These are phyloP conservation scores for Populus hybrid DNA, from an alignment of 441 rosid species.

Conservation along the genomic window DNA sequence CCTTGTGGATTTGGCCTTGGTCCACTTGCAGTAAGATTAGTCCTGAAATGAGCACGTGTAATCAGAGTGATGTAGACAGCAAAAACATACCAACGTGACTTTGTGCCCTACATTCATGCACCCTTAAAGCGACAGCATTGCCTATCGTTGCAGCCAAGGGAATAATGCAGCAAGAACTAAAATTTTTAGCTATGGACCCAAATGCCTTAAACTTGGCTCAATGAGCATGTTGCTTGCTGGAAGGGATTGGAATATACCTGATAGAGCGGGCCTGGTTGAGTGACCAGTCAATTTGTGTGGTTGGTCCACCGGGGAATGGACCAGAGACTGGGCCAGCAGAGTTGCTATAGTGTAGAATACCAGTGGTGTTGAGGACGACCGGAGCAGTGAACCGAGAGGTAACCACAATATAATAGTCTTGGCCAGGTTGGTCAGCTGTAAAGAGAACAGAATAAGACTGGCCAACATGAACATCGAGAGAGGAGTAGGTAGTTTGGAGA, in stretches of 20 bases:
- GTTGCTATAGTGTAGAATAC: conserved; percentile 66
- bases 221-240: neutral
- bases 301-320: conserved; percentile 75
- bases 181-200: neutral
- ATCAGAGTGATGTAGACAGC: neutral
- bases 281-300: conserved; percentile 79
- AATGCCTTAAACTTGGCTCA: neutral
- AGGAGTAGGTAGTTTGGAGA: conserved; percentile 63
- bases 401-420: conserved; percentile 79
- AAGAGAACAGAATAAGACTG: conserved; percentile 78
- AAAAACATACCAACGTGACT: neutral
- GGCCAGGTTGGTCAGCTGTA: conserved; percentile 80
- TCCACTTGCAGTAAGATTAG: conserved; percentile 95
- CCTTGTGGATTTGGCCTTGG: conserved; percentile 99
- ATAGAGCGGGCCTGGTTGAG: conserved; percentile 88
- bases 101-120: too few relatives aligned
- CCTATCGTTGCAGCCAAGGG: too few relatives aligned
- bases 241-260: conserved; percentile 37
- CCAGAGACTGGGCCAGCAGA: conserved; percentile 71
- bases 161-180: too few relatives aligned
- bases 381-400: conserved; percentile 66
- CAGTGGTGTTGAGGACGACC: conserved; percentile 58
- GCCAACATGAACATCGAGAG: conserved; percentile 85
- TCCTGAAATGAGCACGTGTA: conserved; percentile 44
- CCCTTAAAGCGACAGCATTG: too few relatives aligned